Evolutionary conservation across 2,329 filamentous ascomycete genomes (phyloP).

Genomic region (Exutisphaerella laricina): DNA sequence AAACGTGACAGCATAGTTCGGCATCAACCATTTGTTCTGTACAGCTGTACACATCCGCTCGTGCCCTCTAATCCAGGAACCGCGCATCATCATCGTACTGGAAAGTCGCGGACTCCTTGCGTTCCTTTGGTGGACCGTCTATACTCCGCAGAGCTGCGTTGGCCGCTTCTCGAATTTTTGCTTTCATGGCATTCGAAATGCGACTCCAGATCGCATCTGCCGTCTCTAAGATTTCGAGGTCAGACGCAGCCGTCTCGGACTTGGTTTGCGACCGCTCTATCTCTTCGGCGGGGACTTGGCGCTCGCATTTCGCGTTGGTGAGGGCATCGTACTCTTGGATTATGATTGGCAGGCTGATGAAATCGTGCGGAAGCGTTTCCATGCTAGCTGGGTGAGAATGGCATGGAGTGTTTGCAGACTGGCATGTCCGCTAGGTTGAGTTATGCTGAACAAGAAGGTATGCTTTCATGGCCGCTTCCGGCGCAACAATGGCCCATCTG

Average conservation of each 20-base stretch:
- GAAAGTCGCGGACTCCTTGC: slow-evolving; percentile 14
- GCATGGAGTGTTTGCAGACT: not conserved
- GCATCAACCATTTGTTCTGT: not conserved
- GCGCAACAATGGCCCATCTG: too few relatives aligned
- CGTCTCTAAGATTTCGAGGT: slow-evolving; percentile 19
- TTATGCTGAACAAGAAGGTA: too few relatives aligned
- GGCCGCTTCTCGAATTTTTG: slow-evolving; percentile 26
- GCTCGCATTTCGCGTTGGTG: slow-evolving; percentile 2
- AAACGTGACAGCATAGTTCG: not conserved
- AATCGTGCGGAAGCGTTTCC: slow-evolving; percentile 16
- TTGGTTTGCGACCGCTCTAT: slow-evolving; percentile 3
- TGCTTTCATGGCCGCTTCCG: too few relatives aligned
- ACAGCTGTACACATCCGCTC: not conserved
- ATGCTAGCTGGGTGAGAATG: not conserved
- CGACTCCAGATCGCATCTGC: slow-evolving; percentile 13
- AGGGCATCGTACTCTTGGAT: slow-evolving; percentile 22
- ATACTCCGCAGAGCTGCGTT: slow-evolving; percentile 27
- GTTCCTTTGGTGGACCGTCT: slow-evolving; percentile 16
- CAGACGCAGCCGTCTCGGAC: slow-evolving; percentile 2
- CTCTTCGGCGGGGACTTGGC: slow-evolving; percentile 3
- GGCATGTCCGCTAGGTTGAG: too few relatives aligned
- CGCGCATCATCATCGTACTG: slow-evolving; percentile 28
- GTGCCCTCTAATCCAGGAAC: slow-evolving; percentile 25
- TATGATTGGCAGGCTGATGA: slow-evolving; percentile 25
- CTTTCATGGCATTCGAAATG: slow-evolving; percentile 21